Conservation (phyloP, 345 rosid species). For the Hypericum perforatum region DNA sequence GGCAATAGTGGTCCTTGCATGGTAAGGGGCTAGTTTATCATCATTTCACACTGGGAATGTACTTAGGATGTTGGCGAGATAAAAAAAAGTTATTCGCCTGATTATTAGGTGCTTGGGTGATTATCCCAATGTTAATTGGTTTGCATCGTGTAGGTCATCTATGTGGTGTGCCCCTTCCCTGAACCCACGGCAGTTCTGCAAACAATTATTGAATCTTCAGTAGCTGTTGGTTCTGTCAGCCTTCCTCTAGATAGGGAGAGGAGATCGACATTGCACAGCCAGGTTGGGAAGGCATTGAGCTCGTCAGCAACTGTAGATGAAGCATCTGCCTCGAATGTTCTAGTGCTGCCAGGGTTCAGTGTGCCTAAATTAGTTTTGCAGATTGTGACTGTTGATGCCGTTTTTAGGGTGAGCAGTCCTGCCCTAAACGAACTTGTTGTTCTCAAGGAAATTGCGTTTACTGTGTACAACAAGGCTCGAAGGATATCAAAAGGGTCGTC, state of each 20-base stretch:
- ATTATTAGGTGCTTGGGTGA: too few relatives aligned
- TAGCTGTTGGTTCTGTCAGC: constrained; percentile 70
- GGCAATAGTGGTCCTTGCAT: constrained; percentile 61
- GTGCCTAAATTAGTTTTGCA: constrained; percentile 79
- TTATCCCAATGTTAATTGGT: not conserved
- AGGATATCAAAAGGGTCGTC: constrained; percentile 71
- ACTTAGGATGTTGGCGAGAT: too few relatives aligned
- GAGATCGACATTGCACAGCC: constrained; percentile 56
- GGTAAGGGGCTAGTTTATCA: constrained; percentile 34
- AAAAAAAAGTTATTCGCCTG: too few relatives aligned
- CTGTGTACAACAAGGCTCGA: constrained; percentile 88
- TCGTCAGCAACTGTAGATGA: constrained; percentile 81
- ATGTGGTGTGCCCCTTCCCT: constrained; percentile 98
- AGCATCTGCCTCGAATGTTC: constrained; percentile 66
- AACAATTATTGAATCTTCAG: constrained; percentile 79
- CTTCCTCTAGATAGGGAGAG: constrained; percentile 57
- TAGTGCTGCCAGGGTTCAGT: constrained; percentile 81
- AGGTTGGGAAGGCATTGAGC: constrained; percentile 84
- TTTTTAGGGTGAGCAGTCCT: constrained; percentile 90
- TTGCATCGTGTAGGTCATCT: constrained; percentile 52
- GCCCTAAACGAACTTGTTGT: constrained; percentile 68
- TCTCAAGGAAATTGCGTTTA: constrained; percentile 93
- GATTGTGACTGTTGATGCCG: constrained; percentile 78
- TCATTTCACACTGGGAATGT: not conserved
- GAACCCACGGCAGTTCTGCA: constrained; percentile 85